Percentiles rank a stretch among this genome's conserved stretches.
phyloP scores from a whole-genome alignment of 108 stramenopile genomes.

The Skeletonema potamos region DNA sequence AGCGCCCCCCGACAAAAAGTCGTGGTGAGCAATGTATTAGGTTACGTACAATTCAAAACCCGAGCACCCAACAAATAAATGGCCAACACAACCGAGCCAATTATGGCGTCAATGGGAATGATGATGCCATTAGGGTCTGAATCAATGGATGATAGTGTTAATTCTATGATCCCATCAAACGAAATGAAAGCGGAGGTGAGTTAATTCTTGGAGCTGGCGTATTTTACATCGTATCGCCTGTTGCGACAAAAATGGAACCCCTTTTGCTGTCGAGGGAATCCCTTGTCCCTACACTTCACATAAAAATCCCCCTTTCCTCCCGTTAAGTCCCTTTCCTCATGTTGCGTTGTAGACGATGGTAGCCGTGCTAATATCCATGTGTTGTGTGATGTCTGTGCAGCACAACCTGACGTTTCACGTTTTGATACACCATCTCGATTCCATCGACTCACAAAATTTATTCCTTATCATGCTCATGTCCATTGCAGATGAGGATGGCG shows the following conservation, averaged over 20 bases:
- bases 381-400: background rate
- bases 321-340: too few species aligned
- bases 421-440: background rate
- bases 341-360: too few species aligned
- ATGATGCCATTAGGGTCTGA: background rate
- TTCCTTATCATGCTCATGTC: background rate
- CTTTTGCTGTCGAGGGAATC: background rate
- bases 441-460: background rate
- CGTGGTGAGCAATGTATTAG: background rate
- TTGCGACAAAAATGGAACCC: background rate
- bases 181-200: constrained; percentile 22
- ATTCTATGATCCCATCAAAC: background rate
- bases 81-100: background rate
- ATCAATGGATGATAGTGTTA: background rate
- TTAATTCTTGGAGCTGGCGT: background rate
- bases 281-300: too few species aligned
- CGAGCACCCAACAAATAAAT: background rate
- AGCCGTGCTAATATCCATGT: too few species aligned
- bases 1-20: too few species aligned
- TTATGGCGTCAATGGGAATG: background rate
- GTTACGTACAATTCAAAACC: background rate
- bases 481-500: constrained; percentile 66
- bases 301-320: too few species aligned
- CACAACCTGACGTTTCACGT: too few species aligned
- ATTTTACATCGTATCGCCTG: too few species aligned